Base-by-base conservation (phyloP, 2,329 filamentous ascomycete genomes). In the Fusarium nelsonii region DNA sequence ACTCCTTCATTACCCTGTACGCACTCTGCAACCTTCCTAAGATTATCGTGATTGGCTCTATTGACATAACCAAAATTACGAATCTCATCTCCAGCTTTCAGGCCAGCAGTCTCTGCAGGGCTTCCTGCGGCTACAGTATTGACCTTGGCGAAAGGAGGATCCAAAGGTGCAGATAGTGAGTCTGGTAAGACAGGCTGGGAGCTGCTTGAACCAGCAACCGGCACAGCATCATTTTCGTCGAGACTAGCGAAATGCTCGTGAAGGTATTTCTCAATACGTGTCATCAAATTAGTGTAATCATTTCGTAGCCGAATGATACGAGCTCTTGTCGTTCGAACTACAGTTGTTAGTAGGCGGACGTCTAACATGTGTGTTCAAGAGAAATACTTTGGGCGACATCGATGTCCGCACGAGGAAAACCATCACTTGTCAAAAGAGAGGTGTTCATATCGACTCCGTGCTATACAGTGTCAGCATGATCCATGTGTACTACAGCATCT, bases 361-460 rank as follows among this genome's bases (percentile, higher is more conserved):
- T 30, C 36, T 11, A 52, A 52, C 32, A 16, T 34, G 57, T 84
- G n/a, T 45, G 8, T 49, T 12, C 16, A 50, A 33, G 43, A 32
- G 34, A 16, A 55, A 70, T 88, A 96, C 93, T 96, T 81, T 97
- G 95, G 28, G 96, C 91, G 67, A 99, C 92, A 78, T 99, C 96
- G 69, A 99, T 90, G 80, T 99, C 96, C 74, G 92, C 91, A 77
- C 96, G 88, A 33, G 96, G 96, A 78, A 93, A 99, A 48, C 96
- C 96, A 80, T 98, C 96, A 65, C 90, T 88, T 15, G 95, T 97
- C 26, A 93, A 88, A 39, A 99, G 87, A 60, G 89, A 85, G 9
- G 96, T 97, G 74, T 91, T 90, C 96, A 99, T 99, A 74, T 92
- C 90, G 54, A 97, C 95, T 44, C 91, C 90, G 83, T 98, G 95